Evolutionary conservation across 2,329 filamentous ascomycete genomes (phyloP).

Genomic region (Penicillium sp.): DNA sequence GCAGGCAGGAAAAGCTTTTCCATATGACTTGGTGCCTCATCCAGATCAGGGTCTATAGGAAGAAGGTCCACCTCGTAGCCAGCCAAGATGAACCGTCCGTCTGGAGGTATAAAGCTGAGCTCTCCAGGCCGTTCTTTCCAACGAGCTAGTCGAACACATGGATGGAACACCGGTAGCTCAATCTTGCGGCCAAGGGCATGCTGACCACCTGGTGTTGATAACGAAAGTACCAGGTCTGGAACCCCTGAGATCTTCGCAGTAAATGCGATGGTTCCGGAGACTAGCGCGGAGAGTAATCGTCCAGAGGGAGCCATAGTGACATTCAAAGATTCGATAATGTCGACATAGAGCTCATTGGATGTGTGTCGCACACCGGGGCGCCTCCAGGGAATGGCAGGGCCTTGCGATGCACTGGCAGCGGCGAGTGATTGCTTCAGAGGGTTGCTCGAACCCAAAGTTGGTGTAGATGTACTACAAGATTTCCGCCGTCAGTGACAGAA

Average conservation of each 20-base stretch:
- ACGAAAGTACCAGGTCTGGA: slow-evolving; percentile 79
- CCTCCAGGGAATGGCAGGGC: slow-evolving; percentile 76
- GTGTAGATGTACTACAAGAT: slow-evolving; percentile 37
- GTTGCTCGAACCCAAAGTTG: slow-evolving; percentile 42
- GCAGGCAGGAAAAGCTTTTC: slow-evolving; percentile 79
- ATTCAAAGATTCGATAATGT: slow-evolving; percentile 85
- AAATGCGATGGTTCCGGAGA: slow-evolving; percentile 90
- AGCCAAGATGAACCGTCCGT: slow-evolving; percentile 88
- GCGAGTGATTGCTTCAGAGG: slow-evolving; percentile 44
- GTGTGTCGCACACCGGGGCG: slow-evolving; percentile 91
- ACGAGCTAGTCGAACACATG: slow-evolving; percentile 83
- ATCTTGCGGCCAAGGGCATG: slow-evolving; percentile 73
- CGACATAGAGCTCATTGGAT: slow-evolving; percentile 95
- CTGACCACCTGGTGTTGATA: slow-evolving; percentile 79
- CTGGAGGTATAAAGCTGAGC: slow-evolving; percentile 92
- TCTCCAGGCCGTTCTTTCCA: slow-evolving; percentile 90
- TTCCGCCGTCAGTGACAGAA: not conserved
- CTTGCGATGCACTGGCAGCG: slow-evolving; percentile 36
- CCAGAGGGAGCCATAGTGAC: slow-evolving; percentile 91
- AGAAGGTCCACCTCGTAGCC: slow-evolving; percentile 93
- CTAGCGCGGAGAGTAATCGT: slow-evolving; percentile 79
- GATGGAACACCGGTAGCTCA: slow-evolving; percentile 91
- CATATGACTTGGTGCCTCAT: slow-evolving; percentile 53
- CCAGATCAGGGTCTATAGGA: slow-evolving; percentile 64
- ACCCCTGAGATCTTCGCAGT: slow-evolving; percentile 93